Percentiles rank a stretch among this genome's conserved stretches.
Evolutionary conservation across 257 asterid genomes (phyloP).

Genomic region (Verbascum thapsus): DNA sequence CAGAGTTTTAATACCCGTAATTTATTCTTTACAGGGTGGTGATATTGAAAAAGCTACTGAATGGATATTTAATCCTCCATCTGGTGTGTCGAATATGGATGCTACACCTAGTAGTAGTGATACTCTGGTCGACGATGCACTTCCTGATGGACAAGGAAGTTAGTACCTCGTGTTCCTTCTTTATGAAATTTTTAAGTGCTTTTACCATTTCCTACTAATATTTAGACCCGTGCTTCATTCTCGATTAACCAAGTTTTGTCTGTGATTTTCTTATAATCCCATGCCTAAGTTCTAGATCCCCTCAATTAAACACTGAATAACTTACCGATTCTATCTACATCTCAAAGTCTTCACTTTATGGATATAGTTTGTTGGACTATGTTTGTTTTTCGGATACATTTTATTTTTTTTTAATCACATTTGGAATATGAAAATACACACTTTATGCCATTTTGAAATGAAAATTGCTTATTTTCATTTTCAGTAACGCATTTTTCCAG

Average conservation of each 20-base stretch:
- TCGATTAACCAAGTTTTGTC: background rate
- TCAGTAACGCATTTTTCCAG: too few relatives aligned
- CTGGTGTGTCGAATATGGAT: slow-evolving; percentile 55
- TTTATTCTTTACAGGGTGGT: slow-evolving; percentile 67
- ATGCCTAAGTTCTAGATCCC: slow-evolving; percentile 12
- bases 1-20: slow-evolving; percentile 4
- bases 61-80: slow-evolving; percentile 83
- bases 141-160: slow-evolving; percentile 98
- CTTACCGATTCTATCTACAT: background rate
- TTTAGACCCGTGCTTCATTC: background rate
- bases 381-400: too few relatives aligned
- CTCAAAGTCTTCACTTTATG: slow-evolving; percentile 4
- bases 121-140: slow-evolving; percentile 45
- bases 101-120: slow-evolving; percentile 55
- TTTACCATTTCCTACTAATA: slow-evolving; percentile 7
- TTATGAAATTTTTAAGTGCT: slow-evolving; percentile 1
- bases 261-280: slow-evolving; percentile 11
- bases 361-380: background rate
- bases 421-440: too few relatives aligned
- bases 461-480: too few relatives aligned
- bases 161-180: slow-evolving; percentile 40
- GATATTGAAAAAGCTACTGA: slow-evolving; percentile 93
- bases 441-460: too few relatives aligned
- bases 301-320: background rate
- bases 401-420: too few relatives aligned